Evolutionary conservation across 345 rosid genomes (phyloP), one percentile per base, ranked within the genome.

Genomic region (Rhizophora mangle): DNA sequence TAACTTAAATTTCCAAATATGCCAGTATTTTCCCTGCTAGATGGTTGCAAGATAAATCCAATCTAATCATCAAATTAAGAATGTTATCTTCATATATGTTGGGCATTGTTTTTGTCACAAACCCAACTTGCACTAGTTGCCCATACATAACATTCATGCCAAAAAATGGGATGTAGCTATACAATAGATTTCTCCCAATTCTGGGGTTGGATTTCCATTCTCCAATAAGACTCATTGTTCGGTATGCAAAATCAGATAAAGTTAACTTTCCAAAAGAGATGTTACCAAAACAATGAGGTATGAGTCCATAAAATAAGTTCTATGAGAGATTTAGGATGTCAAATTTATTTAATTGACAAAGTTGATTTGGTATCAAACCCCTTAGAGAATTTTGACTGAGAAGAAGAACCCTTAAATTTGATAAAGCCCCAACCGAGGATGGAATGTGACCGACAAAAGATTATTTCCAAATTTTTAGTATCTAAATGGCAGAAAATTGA

Each of bases 131-230:
- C 9, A 24, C 11, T 36, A 2, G 4, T n/a, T 6, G 10, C 13
- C 6, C 1, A 9, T 3, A 7, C 26, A 6, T 3, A 6, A 6
- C 1, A 53, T 20, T 1, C 11, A n/a, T 22, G 3, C 6, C 1
- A 3, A 3, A 1, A 29, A 29, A 29, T 1, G 31, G 2, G 31
- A 3, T 1, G 31, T 1, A 29, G 31, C 0, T 5, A 31, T 31
- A 6, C 6, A 31, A 5, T 31, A 0, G 0, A 43, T 0, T 2
- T 0, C 22, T 0, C 34, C 0, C 0, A 0, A 7, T 24, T 0
- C 7, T 13, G 6, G 24, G 24, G 24, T 24, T 24, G 24, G 24
- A 24, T 24, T 24, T 24, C 24, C 24, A 24, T 24, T 24, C 24
- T 24, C 24, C 24, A 24, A 24, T 24, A 24, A 24, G 24, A 24